A percentile compares a stretch with the other conserved stretches of the same genome.
Evolutionary conservation across 2,329 filamentous ascomycete genomes (phyloP).

Genomic region (Cryoendolithus antarcticus): DNA sequence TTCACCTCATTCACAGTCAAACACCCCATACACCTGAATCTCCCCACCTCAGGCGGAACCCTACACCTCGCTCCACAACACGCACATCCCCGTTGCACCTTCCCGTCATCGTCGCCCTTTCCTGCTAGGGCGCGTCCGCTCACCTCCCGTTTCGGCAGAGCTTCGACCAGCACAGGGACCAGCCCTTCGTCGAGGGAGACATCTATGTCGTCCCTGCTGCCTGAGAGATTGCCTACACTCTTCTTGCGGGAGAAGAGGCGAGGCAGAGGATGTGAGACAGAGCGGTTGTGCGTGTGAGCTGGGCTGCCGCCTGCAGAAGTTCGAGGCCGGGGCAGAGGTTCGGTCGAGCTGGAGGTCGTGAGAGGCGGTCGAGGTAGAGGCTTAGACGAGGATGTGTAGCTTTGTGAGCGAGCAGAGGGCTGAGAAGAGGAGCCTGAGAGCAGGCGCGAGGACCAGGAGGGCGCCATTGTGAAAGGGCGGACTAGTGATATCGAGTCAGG

Average conservation of each 20-base stretch:
- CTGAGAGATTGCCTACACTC: conserved; percentile 29
- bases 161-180: conserved; percentile 23
- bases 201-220: conserved; percentile 17
- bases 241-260: conserved; percentile 52
- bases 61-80: conserved; percentile 71
- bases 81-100: conserved; percentile 65
- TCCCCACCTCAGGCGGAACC: conserved; percentile 60
- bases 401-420: too few relatives aligned
- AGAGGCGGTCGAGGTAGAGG: too few relatives aligned
- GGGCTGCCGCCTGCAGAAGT: too few relatives aligned
- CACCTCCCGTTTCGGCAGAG: conserved; percentile 22
- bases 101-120: conserved; percentile 34
- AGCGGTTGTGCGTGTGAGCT: conserved; percentile 34
- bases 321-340: too few relatives aligned
- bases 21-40: conserved; percentile 75
- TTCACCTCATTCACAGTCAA: conserved; percentile 69
- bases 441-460: too few relatives aligned
- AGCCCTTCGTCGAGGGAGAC: conserved; percentile 34
- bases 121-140: conserved; percentile 16
- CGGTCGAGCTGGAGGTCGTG: too few relatives aligned
- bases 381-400: too few relatives aligned
- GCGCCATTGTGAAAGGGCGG: too few relatives aligned
- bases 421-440: too few relatives aligned
- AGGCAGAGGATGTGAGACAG: conserved; percentile 70
- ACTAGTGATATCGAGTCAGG: too few relatives aligned